Evolutionary conservation across 192 early-diverging fungal genomes (phyloP).

Genomic region (Pilaira anomala): DNA sequence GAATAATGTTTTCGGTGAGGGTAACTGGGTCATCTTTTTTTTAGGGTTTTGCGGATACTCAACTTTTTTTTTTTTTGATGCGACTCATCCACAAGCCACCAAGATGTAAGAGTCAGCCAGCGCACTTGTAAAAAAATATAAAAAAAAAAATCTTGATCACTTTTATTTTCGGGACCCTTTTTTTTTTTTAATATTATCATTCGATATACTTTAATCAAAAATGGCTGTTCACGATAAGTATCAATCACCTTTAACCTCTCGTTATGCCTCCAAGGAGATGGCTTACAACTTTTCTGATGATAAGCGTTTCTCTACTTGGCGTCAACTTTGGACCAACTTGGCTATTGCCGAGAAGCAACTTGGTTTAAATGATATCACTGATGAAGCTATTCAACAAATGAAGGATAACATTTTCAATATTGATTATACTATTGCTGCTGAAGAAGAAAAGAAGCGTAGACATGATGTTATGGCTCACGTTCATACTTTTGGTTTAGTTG

Average conservation of each 20-base stretch:
- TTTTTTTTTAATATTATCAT: too few species aligned
- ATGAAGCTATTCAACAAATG: conserved; percentile 88
- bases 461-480: conserved; percentile 99
- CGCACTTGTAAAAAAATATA: too few species aligned
- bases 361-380: conserved; percentile 84
- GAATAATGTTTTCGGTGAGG: too few species aligned
- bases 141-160: too few species aligned
- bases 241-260: conserved; percentile 92
- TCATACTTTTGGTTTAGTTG: conserved; percentile 86
- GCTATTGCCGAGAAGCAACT: conserved; percentile 91
- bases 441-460: conserved; percentile 88
- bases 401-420: conserved; percentile 79
- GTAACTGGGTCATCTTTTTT: too few species aligned
- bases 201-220: too few species aligned
- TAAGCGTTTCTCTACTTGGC: conserved; percentile 95
- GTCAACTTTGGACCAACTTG: conserved; percentile 91
- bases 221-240: conserved; percentile 70
- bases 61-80: too few species aligned
- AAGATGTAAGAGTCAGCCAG: too few species aligned
- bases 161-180: too few species aligned
- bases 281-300: conserved; percentile 93
- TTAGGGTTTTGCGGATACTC: too few species aligned
- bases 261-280: conserved; percentile 98
- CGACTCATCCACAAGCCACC: too few species aligned
- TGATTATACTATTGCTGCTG: conserved; percentile 85